Percentiles rank a stretch among this genome's conserved stretches.
These are phyloP conservation scores for Picochlorum sp. DNA, from an alignment of 139 green algal species.

Conservation along the genomic window DNA sequence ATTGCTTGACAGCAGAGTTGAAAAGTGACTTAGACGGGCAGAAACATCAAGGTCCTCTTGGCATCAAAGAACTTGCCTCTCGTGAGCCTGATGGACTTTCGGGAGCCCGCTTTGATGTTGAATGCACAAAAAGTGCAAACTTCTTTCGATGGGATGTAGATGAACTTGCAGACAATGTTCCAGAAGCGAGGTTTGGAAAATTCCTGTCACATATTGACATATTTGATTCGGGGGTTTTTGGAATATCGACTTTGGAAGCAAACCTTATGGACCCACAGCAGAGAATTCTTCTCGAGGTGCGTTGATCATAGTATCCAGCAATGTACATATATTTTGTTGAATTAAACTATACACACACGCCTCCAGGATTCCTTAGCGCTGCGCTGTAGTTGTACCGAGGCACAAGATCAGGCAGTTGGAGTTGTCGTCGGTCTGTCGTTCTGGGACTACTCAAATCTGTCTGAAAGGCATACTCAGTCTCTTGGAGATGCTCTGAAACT, in stretches of 20 bases:
- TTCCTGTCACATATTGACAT: constrained; percentile 37
- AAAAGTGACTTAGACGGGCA: background rate
- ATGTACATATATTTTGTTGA: too few species aligned
- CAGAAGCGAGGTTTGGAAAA: constrained; percentile 31
- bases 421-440: constrained; percentile 24
- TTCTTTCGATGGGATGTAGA: constrained; percentile 51
- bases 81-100: background rate
- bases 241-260: constrained; percentile 45
- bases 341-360: too few species aligned
- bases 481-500: constrained; percentile 27
- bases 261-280: constrained; percentile 68
- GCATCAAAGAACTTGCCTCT: background rate
- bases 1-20: background rate
- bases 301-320: background rate
- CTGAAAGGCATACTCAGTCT: constrained; percentile 8
- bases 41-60: background rate
- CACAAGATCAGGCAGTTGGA: background rate
- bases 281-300: constrained; percentile 56
- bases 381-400: background rate
- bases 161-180: background rate
- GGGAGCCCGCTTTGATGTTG: background rate
- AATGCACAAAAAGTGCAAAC: constrained; percentile 21
- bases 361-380: constrained; percentile 6
- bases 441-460: constrained; percentile 29
- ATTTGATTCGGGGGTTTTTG: constrained; percentile 70